Percentiles rank a stretch among this genome's conserved stretches.
Conservation (phyloP, 768 basidiomycete species). For the Termitomyces sp. region DNA sequence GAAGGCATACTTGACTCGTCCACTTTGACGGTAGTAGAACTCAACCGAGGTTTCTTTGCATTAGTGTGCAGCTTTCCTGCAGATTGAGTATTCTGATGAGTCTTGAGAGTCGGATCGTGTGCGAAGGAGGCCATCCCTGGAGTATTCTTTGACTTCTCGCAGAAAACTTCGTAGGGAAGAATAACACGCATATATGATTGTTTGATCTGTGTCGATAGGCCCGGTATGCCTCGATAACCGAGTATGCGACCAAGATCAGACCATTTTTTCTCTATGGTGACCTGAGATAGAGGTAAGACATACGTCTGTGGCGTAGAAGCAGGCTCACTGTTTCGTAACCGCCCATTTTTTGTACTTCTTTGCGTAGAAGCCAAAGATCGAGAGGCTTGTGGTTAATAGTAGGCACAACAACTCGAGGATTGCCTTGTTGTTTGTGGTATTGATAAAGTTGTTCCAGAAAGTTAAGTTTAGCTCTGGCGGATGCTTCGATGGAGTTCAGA, state of each 20-base stretch:
- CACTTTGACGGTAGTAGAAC: conserved; percentile 25
- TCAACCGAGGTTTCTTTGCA: conserved; percentile 26
- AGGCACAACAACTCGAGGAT: conserved; percentile 85
- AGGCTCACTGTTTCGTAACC: conserved; percentile 77
- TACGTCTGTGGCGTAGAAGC: conserved; percentile 5
- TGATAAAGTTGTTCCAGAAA: conserved; percentile 96
- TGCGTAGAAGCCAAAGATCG: conserved; percentile 90
- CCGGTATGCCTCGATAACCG: conserved; percentile 78
- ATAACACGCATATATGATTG: conserved; percentile 88
- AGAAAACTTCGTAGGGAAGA: conserved; percentile 93
- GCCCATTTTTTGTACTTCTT: conserved; percentile 85
- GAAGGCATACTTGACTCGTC: conserved; percentile 57
- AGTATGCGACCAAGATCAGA: conserved; percentile 75
- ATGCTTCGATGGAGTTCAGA: conserved; percentile 95
- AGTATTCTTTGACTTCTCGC: conserved; percentile 65
- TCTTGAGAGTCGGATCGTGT: conserved; percentile 45
- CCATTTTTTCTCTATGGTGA: conserved; percentile 84
- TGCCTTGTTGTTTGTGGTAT: conserved; percentile 94
- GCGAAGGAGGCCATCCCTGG: conserved; percentile 43
- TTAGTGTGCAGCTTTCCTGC: conserved; percentile 17
- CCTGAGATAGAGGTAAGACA: conserved; percentile 38
- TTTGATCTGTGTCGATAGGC: conserved; percentile 83
- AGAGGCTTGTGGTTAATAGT: conserved; percentile 89
- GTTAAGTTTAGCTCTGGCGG: conserved; percentile 93
- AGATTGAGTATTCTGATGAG: conserved; percentile 43